Evolutionary conservation across 2,329 filamentous ascomycete species (phyloP).

Genomic region (Chaetothyriales sp.): DNA sequence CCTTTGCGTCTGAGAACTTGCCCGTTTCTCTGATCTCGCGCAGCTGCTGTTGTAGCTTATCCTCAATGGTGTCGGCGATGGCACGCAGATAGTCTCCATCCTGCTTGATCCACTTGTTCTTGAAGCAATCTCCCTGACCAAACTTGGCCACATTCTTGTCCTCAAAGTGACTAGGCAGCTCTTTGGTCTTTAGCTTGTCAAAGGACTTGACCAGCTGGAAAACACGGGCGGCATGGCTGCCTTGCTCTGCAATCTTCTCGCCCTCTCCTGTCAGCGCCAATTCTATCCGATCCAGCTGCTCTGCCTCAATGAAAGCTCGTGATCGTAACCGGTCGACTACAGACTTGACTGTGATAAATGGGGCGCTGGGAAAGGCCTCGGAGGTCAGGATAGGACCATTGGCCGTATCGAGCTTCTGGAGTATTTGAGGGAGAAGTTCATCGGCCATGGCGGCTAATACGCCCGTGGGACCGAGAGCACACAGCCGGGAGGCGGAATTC

Average conservation of each 20-base stretch:
- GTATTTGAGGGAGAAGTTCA: constrained; percentile 27
- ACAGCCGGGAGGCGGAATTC: neutral
- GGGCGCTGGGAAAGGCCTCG: constrained; percentile 51
- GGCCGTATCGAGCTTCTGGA: constrained; percentile 48
- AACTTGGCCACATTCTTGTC: constrained; percentile 39
- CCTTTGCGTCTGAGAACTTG: constrained; percentile 57
- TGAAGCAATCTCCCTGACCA: constrained; percentile 92
- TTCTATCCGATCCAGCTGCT: constrained; percentile 67
- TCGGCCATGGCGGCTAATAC: constrained; percentile 13
- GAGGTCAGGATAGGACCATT: constrained; percentile 49
- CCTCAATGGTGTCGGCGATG: constrained; percentile 56
- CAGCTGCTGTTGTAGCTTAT: constrained; percentile 63
- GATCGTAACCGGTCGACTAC: constrained; percentile 74
- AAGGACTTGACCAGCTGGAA: constrained; percentile 59
- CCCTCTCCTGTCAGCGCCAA: constrained; percentile 61
- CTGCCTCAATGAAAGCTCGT: constrained; percentile 73
- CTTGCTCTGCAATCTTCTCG: constrained; percentile 54
- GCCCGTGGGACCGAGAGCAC: neutral
- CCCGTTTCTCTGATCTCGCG: constrained; percentile 55
- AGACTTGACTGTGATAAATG: constrained; percentile 61
- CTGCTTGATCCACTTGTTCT: constrained; percentile 53
- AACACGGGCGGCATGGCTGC: constrained; percentile 69
- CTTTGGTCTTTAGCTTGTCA: constrained; percentile 67
- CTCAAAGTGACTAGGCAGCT: constrained; percentile 40
- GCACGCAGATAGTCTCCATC: constrained; percentile 41